Base-by-base conservation (phyloP, 257 asterid species). In the Forsythia suspensa region DNA sequence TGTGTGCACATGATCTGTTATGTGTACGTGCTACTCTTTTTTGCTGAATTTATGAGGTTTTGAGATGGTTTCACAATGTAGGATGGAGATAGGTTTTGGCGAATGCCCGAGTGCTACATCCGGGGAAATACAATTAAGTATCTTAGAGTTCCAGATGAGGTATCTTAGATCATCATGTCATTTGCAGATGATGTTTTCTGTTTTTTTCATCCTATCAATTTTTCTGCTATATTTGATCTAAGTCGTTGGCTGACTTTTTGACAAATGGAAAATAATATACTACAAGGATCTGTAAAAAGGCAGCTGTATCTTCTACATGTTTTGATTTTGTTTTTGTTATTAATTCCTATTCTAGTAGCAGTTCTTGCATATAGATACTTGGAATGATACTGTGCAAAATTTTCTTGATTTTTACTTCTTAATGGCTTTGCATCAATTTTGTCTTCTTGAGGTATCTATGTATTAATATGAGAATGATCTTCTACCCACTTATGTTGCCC, bases 51-150 rank as follows among this genome's bases (percentile, higher is more conserved):
- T 73, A 39, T 78, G 67, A 63, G 61, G 46, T 59, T 2, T 59
- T 61, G 75, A 2, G 43, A 73, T 68, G 57, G 37, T 71, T 77
- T 77, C 51, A 40, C 52, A 76, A 16, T 87, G 80, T 82, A 94
- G 98, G 98, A 95, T 86, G 98, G 98, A 82, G 98, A 94, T 84
- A 87, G 98, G 81, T 92, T 95, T 86, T 95, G 98, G 98, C 82
- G 98, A 80, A 95, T 95, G 98, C 98, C 97, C 1, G 98, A 95
- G 85, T 95, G 98, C 92, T 95, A 89, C 81, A 87, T 89, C 79
- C 83, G 92, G 82, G 92, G 92, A n/a, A 89, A 89, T 73, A 89
- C 92, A 3, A 86, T 89, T 38, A 89, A 89, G 84, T 89, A 92
- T 85, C 96, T 95, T 36, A 89, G 98, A 85, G 98, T 95, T 81